phyloP scores from a whole-genome alignment of 257 asterid genomes.

The Fraxinus pennsylvanica region DNA sequence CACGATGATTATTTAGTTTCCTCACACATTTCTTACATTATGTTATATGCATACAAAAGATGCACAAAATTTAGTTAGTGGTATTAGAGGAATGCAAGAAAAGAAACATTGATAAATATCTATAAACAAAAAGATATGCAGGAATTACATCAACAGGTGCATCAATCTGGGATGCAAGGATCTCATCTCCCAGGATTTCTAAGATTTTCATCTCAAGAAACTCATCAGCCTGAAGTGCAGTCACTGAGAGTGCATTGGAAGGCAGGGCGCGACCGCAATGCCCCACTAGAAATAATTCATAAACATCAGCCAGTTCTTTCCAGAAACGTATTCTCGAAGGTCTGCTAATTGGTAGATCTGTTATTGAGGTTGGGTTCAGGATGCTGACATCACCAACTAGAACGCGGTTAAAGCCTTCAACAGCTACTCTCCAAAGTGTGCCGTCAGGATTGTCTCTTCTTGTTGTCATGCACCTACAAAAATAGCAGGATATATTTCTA shows the following conservation, averaged over 20 bases:
- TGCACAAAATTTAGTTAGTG: constrained; percentile 14
- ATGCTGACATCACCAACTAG: constrained; percentile 63
- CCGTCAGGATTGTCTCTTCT: constrained; percentile 97
- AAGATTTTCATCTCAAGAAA: constrained; percentile 81
- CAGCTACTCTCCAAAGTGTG: constrained; percentile 90
- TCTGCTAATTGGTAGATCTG: constrained; percentile 42
- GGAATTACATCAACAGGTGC: constrained; percentile 78
- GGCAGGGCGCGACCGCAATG: constrained; percentile 95
- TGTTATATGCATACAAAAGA: neutral
- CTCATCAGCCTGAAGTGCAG: constrained; percentile 66
- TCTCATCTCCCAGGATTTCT: constrained; percentile 76
- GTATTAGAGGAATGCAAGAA: constrained; percentile 25
- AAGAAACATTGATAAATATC: constrained; percentile 21
- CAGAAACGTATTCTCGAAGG: constrained; percentile 74
- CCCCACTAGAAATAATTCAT: constrained; percentile 84
- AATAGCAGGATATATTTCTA: constrained; percentile 10
- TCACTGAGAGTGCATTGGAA: constrained; percentile 59
- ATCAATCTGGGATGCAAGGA: constrained; percentile 66
- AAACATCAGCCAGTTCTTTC: constrained; percentile 96
- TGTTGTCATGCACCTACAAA: constrained; percentile 87
- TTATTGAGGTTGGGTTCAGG: constrained; percentile 33
- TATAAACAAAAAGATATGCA: constrained; percentile 22
- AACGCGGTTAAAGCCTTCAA: constrained; percentile 73
- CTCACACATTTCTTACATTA: neutral
- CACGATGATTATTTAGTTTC: constrained; percentile 8